phyloP scores from a whole-genome alignment of 2,329 filamentous ascomycete genomes.

The Ophiostoma tasmaniense region DNA sequence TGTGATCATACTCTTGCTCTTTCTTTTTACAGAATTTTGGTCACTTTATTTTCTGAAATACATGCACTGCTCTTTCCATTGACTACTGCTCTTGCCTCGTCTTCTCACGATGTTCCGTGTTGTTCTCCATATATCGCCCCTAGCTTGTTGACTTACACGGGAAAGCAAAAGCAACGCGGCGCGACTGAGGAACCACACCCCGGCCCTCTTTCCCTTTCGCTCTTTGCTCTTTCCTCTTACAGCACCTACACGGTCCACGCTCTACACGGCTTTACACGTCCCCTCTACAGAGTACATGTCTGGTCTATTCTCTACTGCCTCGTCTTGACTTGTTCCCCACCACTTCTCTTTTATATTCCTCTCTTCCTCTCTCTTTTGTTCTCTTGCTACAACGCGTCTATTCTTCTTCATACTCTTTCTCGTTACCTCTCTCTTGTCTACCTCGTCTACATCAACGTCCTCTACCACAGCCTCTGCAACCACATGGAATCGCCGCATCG shows the following conservation, averaged over 20 bases:
- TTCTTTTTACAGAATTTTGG: not conserved
- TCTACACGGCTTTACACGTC: not conserved
- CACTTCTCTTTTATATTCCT: conserved; percentile 3
- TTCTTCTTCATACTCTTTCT: not conserved
- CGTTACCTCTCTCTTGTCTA: not conserved
- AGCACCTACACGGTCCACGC: not conserved
- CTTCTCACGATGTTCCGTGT: not conserved
- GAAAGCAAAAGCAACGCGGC: conserved; percentile 5
- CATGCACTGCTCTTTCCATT: not conserved
- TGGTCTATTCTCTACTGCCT: not conserved
- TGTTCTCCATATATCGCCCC: conserved; percentile 8
- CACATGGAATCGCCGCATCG: conserved; percentile 21
- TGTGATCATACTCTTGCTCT: not conserved
- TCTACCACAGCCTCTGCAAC: not conserved
- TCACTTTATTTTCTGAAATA: not conserved
- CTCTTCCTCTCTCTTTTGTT: not conserved
- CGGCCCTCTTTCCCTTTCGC: not conserved
- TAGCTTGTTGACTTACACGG: conserved; percentile 10
- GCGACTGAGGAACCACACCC: conserved; percentile 5
- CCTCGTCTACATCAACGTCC: not conserved
- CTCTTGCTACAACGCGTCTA: not conserved
- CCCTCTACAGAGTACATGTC: not conserved
- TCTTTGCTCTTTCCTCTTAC: not conserved
- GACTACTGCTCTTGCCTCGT: not conserved
- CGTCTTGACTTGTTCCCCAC: not conserved